Evolutionary conservation across 768 basidiomycete genomes (phyloP).

Genomic region (Lentinula raphanica): DNA sequence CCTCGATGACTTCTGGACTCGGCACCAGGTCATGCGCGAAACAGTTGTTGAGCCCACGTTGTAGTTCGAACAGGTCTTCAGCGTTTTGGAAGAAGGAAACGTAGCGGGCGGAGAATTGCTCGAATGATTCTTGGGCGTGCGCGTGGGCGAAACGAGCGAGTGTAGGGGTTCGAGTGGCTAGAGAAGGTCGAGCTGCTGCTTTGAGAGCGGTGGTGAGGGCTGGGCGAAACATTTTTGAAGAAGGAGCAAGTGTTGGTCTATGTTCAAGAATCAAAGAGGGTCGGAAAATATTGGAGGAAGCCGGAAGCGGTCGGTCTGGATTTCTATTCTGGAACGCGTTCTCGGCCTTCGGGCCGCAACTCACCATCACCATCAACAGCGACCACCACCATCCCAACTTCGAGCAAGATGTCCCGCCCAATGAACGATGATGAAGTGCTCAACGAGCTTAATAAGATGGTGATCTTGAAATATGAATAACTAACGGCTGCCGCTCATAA

Average conservation of each 20-base stretch:
- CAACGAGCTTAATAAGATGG: slow-evolving; percentile 99
- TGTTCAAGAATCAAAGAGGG: background rate
- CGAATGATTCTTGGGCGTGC: slow-evolving; percentile 88
- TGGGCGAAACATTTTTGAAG: slow-evolving; percentile 44
- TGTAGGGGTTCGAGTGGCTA: slow-evolving; percentile 33
- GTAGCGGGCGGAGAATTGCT: slow-evolving; percentile 91
- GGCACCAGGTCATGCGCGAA: slow-evolving; percentile 98
- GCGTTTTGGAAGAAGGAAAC: slow-evolving; percentile 89
- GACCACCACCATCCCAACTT: background rate
- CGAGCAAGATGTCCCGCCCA: slow-evolving; percentile 64
- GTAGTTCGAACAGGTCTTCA: slow-evolving; percentile 96
- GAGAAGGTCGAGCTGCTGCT: slow-evolving; percentile 45
- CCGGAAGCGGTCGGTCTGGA: background rate
- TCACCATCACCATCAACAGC: background rate
- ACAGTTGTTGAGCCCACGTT: slow-evolving; percentile 98
- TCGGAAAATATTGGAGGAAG: background rate
- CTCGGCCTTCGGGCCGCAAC: background rate
- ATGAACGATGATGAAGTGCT: slow-evolving; percentile 94
- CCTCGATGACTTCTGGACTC: slow-evolving; percentile 76
- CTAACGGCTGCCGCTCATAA: background rate
- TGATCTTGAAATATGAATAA: slow-evolving; percentile 26
- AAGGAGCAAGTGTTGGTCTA: slow-evolving; percentile 4
- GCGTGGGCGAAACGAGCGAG: slow-evolving; percentile 46
- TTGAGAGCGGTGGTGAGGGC: slow-evolving; percentile 61
- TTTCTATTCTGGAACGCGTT: background rate